Conservation (phyloP, 352 stramenopile species). For the Phytophthora tubulina region DNA sequence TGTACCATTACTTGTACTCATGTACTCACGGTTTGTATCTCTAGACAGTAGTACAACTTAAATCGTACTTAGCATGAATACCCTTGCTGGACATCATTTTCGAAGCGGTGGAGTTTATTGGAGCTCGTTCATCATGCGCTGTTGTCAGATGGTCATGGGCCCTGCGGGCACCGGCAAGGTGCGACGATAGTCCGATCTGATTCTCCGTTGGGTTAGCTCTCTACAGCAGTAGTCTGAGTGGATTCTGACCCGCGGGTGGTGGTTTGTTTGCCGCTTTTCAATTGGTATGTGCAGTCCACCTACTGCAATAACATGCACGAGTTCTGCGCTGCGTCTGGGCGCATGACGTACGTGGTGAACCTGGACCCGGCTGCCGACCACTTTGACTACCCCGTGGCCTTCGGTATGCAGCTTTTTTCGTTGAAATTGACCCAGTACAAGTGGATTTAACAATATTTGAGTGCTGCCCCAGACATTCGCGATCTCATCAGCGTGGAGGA, state of each 20-base stretch:
- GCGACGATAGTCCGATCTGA: neutral
- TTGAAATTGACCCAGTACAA: conserved; percentile 19
- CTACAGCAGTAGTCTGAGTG: conserved; percentile 23
- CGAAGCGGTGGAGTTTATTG: conserved; percentile 26
- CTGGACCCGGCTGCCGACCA: conserved; percentile 95
- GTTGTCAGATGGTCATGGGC: conserved; percentile 93
- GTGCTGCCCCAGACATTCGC: conserved; percentile 85
- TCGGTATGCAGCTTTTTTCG: conserved; percentile 67
- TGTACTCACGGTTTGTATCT: neutral
- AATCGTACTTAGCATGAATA: conserved; percentile 19
- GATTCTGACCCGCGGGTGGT: conserved; percentile 13
- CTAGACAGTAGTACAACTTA: no score
- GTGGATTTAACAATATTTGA: conserved; percentile 14
- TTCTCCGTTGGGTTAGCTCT: neutral
- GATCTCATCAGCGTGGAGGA: conserved; percentile 96
- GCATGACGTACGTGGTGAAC: conserved; percentile 96
- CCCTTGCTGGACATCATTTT: conserved; percentile 33
- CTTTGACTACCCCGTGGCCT: conserved; percentile 90
- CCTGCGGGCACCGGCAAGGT: conserved; percentile 93
- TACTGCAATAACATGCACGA: conserved; percentile 96
- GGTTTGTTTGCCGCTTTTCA: conserved; percentile 21
- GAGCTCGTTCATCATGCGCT: conserved; percentile 70
- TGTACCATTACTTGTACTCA: conserved; percentile 3
- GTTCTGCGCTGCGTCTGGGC: conserved; percentile 85
- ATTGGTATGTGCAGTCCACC: conserved; percentile 70